Percentiles rank a stretch among this genome's conserved stretches.
Conservation (phyloP, 257 asterid genomes). For the Fraxinus pennsylvanica region DNA sequence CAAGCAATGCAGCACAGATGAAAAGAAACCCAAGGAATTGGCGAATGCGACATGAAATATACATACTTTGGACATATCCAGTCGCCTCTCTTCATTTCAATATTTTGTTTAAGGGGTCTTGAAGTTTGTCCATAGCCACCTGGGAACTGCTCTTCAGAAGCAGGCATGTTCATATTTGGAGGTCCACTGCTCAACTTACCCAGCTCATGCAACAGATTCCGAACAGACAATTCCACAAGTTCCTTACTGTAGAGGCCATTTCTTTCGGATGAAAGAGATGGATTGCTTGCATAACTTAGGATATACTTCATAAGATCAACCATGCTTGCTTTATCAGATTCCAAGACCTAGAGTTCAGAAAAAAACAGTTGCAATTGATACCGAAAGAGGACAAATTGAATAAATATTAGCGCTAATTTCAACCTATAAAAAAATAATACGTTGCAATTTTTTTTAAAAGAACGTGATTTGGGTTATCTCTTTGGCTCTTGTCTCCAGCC, state of each 20-base stretch:
- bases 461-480: neutral
- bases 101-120: slow-evolving; percentile 57
- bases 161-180: slow-evolving; percentile 37
- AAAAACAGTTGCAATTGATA: neutral
- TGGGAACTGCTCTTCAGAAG: slow-evolving; percentile 44
- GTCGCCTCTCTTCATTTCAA: slow-evolving; percentile 94
- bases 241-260: slow-evolving; percentile 70
- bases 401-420: neutral
- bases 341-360: slow-evolving; percentile 47
- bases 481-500: too few relatives aligned
- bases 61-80: slow-evolving; percentile 91
- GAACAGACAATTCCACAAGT: slow-evolving; percentile 72
- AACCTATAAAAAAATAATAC: neutral
- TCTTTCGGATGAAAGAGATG: slow-evolving; percentile 49
- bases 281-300: slow-evolving; percentile 84
- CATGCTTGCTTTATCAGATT: slow-evolving; percentile 48
- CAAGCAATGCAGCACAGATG: slow-evolving; percentile 9
- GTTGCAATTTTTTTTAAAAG: neutral
- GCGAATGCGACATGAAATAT: neutral
- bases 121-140: slow-evolving; percentile 39
- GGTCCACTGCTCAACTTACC: slow-evolving; percentile 46
- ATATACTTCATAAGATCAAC: slow-evolving; percentile 88
- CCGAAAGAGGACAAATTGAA: neutral
- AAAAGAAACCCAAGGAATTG: neutral
- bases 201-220: slow-evolving; percentile 70